These are phyloP conservation scores for Sinapis alba DNA, from an alignment of 441 rosid species.

Conservation along the genomic window DNA sequence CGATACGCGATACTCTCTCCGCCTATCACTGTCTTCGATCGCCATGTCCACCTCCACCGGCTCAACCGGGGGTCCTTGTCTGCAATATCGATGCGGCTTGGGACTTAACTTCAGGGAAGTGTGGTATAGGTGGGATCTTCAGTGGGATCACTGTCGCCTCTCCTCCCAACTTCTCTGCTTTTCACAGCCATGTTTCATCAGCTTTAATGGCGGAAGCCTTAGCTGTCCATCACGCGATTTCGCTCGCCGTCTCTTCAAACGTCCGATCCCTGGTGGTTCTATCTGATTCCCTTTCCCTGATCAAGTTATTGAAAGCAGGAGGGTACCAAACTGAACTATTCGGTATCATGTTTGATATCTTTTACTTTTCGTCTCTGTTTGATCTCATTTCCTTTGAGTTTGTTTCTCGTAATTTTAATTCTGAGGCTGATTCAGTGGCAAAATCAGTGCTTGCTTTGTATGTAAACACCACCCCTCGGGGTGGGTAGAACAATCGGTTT, in stretches of 20 bases:
- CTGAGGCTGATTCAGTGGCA: neutral
- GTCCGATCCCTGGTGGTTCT: too few relatives aligned
- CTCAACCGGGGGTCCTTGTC: neutral
- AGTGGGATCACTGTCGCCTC: neutral
- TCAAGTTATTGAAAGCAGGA: too few relatives aligned
- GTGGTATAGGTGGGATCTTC: neutral
- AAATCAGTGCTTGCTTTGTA: too few relatives aligned
- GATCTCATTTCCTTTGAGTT: neutral
- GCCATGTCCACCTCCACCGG: neutral
- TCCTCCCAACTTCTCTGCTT: neutral
- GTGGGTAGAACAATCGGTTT: too few relatives aligned
- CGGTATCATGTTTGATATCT: neutral
- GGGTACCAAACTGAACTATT: too few relatives aligned
- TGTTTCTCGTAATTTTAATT: neutral
- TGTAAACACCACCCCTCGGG: too few relatives aligned
- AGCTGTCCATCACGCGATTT: neutral
- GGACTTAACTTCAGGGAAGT: neutral
- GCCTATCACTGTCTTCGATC: too few relatives aligned
- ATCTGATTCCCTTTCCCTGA: too few relatives aligned
- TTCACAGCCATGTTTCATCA: neutral
- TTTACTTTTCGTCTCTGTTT: too few relatives aligned
- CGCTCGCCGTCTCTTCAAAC: too few relatives aligned
- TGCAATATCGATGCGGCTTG: neutral
- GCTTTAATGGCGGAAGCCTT: neutral
- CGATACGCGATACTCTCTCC: too few relatives aligned